Conservation (phyloP, 2,329 filamentous ascomycete species). For the Aureobasidium mangrovei region DNA sequence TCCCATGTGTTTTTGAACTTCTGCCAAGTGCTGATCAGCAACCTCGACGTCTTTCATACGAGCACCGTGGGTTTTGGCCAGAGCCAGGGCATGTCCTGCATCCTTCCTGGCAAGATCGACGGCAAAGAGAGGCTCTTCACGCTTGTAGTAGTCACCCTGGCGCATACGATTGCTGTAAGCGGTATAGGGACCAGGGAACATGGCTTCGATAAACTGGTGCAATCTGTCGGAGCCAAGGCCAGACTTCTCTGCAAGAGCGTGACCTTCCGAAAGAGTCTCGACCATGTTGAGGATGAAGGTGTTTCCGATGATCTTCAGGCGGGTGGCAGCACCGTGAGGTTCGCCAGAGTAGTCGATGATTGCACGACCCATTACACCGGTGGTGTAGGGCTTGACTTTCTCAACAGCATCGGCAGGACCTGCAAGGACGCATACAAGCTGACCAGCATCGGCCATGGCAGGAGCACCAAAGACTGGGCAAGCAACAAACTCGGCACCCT, state of each 20-base stretch:
- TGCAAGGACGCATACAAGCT: slow-evolving; percentile 64
- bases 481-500: slow-evolving; percentile 66
- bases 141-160: slow-evolving; percentile 65
- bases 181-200: slow-evolving; percentile 69
- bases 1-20: slow-evolving; percentile 61
- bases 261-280: slow-evolving; percentile 67
- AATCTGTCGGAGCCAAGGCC: slow-evolving; percentile 64
- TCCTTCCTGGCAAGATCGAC: slow-evolving; percentile 81
- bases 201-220: slow-evolving; percentile 59
- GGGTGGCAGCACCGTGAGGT: slow-evolving; percentile 58
- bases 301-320: slow-evolving; percentile 78
- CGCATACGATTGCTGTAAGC: slow-evolving; percentile 69
- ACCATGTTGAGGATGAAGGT: slow-evolving; percentile 79
- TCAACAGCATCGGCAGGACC: slow-evolving; percentile 53
- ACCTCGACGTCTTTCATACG: slow-evolving; percentile 57
- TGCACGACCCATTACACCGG: slow-evolving; percentile 60
- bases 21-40: slow-evolving; percentile 58
- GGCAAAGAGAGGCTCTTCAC: slow-evolving; percentile 70
- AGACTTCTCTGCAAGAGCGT: slow-evolving; percentile 70
- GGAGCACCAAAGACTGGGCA: slow-evolving; percentile 66
- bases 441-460: slow-evolving; percentile 59
- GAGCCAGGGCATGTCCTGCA: slow-evolving; percentile 58
- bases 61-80: slow-evolving; percentile 56
- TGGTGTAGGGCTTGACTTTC: slow-evolving; percentile 60
- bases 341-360: slow-evolving; percentile 64